A percentile compares a stretch with the other conserved stretches of the same genome.
Conservation (phyloP, 768 basidiomycete genomes). For the Crucibulum laeve region DNA sequence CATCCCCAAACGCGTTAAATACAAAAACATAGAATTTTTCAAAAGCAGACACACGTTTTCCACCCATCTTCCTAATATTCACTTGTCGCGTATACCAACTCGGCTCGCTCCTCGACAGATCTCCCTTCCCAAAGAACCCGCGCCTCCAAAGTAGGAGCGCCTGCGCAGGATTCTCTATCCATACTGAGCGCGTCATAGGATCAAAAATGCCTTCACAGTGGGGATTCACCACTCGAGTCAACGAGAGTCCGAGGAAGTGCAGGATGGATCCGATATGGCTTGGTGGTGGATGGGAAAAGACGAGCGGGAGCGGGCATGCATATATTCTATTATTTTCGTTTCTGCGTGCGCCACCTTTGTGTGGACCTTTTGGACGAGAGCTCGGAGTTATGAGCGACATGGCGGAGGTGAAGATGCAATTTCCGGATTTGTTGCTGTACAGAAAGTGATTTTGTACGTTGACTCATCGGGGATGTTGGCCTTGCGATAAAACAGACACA, state of each 20-base stretch:
- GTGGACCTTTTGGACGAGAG: conserved; percentile 28
- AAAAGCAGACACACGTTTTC: conserved; percentile 48
- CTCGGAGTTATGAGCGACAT: conserved; percentile 49
- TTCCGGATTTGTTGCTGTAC: too few species aligned
- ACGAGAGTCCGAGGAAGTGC: conserved; percentile 52
- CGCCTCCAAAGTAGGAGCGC: conserved; percentile 75
- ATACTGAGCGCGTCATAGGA: conserved; percentile 77
- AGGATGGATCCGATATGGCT: conserved; percentile 42
- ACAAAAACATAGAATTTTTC: neutral
- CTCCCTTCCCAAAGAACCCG: conserved; percentile 98
- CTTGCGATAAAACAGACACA: too few species aligned
- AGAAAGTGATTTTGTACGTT: neutral
- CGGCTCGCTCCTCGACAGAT: conserved; percentile 91
- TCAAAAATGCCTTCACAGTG: conserved; percentile 79
- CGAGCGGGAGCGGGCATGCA: conserved; percentile 64
- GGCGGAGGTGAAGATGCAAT: neutral
- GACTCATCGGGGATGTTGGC: too few species aligned
- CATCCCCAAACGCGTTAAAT: neutral
- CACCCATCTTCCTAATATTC: conserved; percentile 54
- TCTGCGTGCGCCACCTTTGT: conserved; percentile 51
- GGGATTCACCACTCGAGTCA: conserved; percentile 62
- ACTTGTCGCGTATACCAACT: conserved; percentile 84
- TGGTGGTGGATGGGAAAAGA: conserved; percentile 38
- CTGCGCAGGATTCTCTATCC: conserved; percentile 66
- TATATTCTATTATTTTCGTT: conserved; percentile 68